phyloP scores from a whole-genome alignment of 2,329 filamentous ascomycete species.

The Didymella keratinophila region DNA sequence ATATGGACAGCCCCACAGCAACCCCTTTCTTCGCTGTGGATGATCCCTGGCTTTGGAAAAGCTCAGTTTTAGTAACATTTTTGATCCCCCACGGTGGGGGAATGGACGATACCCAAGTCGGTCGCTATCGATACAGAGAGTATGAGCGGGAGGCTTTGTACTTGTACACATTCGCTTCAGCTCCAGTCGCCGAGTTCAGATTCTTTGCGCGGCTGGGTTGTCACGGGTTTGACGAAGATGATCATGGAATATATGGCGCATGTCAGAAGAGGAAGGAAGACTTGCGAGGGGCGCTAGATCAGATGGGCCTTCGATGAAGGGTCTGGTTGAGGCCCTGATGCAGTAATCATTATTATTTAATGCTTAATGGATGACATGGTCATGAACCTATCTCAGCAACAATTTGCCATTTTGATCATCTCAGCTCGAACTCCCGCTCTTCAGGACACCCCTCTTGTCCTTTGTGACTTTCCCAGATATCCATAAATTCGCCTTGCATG shows the following conservation, averaged over 20 bases:
- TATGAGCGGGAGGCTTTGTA: constrained; percentile 28
- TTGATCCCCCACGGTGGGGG: constrained; percentile 9
- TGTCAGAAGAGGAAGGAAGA: constrained; percentile 13
- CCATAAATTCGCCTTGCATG: too few relatives aligned
- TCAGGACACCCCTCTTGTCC: too few relatives aligned
- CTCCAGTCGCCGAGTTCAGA: constrained; percentile 30
- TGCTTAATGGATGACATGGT: constrained; percentile 45
- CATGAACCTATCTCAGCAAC: constrained; percentile 18
- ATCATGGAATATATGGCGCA: constrained; percentile 12
- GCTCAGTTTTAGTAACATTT: constrained; percentile 22
- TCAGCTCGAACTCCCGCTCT: too few relatives aligned
- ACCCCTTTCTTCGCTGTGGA: constrained; percentile 21
- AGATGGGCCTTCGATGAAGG: constrained; percentile 13
- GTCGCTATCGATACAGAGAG: constrained; percentile 22
- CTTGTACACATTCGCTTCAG: constrained; percentile 44
- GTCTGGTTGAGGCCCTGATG: constrained; percentile 14
- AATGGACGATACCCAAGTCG: constrained; percentile 24
- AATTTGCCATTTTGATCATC: too few relatives aligned
- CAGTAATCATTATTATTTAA: constrained; percentile 44
- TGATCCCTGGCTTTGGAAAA: constrained; percentile 15
- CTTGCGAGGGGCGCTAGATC: constrained; percentile 5
- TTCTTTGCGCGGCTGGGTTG: constrained; percentile 32
- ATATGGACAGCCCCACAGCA: constrained; percentile 24
- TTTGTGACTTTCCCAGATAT: too few relatives aligned
- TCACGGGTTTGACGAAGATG: constrained; percentile 20